Evolutionary conservation across 2,329 filamentous ascomycete species (phyloP).

Genomic region (Phoma sp.): DNA sequence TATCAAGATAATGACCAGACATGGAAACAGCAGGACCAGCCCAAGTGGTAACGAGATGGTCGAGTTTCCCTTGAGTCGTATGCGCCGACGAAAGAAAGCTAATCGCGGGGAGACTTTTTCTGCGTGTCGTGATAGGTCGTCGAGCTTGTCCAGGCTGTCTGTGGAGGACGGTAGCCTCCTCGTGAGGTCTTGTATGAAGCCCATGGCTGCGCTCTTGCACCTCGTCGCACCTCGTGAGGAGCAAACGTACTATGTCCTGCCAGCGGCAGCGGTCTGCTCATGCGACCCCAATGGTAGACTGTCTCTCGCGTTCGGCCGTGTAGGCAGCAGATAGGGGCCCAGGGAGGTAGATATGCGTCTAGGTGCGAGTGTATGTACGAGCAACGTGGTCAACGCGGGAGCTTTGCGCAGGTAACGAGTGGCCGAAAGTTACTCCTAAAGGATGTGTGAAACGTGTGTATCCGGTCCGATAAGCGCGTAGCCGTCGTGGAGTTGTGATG

Average conservation of each 20-base stretch:
- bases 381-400: conserved; percentile 27
- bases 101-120: conserved; percentile 61
- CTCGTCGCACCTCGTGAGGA: conserved; percentile 18
- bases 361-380: conserved; percentile 9
- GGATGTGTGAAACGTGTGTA: conserved; percentile 14
- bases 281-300: conserved; percentile 22
- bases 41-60: conserved; percentile 91
- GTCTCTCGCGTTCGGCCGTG: conserved; percentile 5
- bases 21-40: conserved; percentile 90
- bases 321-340: conserved; percentile 12
- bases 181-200: conserved; percentile 45
- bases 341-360: background rate
- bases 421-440: conserved; percentile 23
- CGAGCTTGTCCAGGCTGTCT: conserved; percentile 51
- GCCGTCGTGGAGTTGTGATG: conserved; percentile 2
- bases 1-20: conserved; percentile 89
- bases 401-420: conserved; percentile 33
- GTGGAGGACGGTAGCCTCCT: conserved; percentile 56
- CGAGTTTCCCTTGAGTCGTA: conserved; percentile 90
- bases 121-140: conserved; percentile 52
- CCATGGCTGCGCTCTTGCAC: conserved; percentile 21
- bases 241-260: conserved; percentile 16
- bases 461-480: conserved; percentile 8
- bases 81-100: conserved; percentile 83
- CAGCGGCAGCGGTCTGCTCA: conserved; percentile 24